Base-by-base conservation (phyloP, 106 monocot species). In the Gastrodia elata region DNA sequence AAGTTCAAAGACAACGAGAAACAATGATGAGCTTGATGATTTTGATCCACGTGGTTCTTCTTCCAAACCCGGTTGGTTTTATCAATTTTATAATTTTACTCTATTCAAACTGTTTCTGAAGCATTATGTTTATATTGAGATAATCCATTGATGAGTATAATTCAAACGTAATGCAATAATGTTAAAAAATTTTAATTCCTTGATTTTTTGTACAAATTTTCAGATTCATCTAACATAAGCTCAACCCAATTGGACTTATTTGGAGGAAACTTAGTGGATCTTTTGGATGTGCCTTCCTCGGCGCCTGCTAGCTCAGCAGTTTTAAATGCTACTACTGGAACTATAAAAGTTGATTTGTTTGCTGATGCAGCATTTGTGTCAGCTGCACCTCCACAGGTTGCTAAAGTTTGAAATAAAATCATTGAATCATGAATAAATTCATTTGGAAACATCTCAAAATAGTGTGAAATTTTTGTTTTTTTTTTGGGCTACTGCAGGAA, bases 21-120 rank as follows among this genome's bases (percentile, higher is more conserved):
- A 39, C 30, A 90, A 86, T 2, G 89, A 89, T 82, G 93, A 97
- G 61, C 84, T 92, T 78, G 92, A 92, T 74, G 92, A 97, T 77
- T 97, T 97, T 73, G 82, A 97, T 64, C 96, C 96, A 65, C 85
- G 96, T 26, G 92, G 88, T 49, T 85, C 83, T 39, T 82, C 95
- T 68, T 75, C 65, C 11, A 61, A 61, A 80, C 18, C 77, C 71
- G 88, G 96, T 92, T n/a, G 72, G 85, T 80, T 39, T 67, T 55
- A 65, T 68, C 9, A 20, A 61, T 42, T 27, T 49, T 40, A 41
- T 59, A 68, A 43, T 36, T 72, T 72, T 71, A 24, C 34, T 73
- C 20, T 38, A 2, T 22, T 6, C 13, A 18, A 46, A 46, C 46
- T 46, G 13, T 46, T 11, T 18, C 11, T 46, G 46, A 46, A 46